phyloP scores from a whole-genome alignment of 305 asterid species.

The Caryopteris hybrid region DNA sequence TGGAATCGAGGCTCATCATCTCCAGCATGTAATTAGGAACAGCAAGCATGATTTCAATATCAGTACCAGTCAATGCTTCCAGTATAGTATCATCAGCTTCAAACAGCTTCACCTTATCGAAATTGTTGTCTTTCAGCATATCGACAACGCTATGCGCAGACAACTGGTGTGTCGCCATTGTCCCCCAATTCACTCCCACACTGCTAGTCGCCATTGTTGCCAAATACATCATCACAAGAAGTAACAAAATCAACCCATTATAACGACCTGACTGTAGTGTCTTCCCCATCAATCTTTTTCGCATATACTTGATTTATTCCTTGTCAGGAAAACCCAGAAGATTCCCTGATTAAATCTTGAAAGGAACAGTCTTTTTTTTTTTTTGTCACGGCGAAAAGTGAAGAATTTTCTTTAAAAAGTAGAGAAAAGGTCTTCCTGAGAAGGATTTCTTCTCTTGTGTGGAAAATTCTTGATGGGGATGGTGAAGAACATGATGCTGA shows the following conservation, averaged over 20 bases:
- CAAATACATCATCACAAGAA: conserved; percentile 2
- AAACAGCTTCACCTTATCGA: conserved; percentile 73
- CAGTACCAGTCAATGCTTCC: conserved; percentile 56
- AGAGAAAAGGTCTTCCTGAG: too few species aligned
- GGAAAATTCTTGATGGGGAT: background rate
- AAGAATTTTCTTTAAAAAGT: background rate
- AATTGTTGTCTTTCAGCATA: conserved; percentile 69
- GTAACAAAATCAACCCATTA: background rate
- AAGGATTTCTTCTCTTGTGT: background rate
- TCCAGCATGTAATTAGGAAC: conserved; percentile 76
- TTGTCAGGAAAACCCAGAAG: too few species aligned
- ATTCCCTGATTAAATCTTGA: too few species aligned
- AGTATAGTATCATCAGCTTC: conserved; percentile 66
- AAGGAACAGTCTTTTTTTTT: too few species aligned
- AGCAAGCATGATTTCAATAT: conserved; percentile 77
- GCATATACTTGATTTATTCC: too few species aligned
- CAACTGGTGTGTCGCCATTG: conserved; percentile 59
- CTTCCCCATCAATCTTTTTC: background rate
- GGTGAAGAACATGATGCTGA: too few species aligned
- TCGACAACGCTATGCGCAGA: conserved; percentile 54
- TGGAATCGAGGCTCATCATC: conserved; percentile 55
- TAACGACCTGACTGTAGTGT: background rate
- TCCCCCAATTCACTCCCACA: conserved; percentile 75
- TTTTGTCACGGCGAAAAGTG: background rate
- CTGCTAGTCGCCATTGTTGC: conserved; percentile 8